Percentiles rank a stretch among this genome's conserved stretches.
Conservation (phyloP, 1,284 basidiomycete genomes). For the Ustilago xerochloae region DNA sequence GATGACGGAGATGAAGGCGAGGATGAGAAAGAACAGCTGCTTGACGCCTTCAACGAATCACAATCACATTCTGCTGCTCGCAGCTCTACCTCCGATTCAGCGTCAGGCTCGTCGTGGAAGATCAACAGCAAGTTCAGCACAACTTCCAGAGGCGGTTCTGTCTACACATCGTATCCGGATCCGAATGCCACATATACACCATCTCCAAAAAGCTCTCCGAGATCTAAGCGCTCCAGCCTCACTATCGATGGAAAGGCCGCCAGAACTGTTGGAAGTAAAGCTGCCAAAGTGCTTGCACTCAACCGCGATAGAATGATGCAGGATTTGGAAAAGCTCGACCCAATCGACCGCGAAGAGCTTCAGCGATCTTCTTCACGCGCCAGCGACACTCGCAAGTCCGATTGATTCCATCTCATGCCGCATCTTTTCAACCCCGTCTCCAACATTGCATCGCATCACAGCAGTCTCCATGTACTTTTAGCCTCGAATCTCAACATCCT, state of each 20-base stretch:
- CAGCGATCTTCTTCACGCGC: constrained; percentile 34
- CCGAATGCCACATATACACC: constrained; percentile 5
- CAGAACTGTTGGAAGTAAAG: constrained; percentile 33
- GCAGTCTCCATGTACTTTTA: constrained; percentile 18
- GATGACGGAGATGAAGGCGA: constrained; percentile 9
- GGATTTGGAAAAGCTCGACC: constrained; percentile 36
- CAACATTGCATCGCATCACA: constrained; percentile 12
- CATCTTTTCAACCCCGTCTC: neutral
- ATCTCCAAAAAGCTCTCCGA: constrained; percentile 13
- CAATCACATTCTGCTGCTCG: constrained; percentile 23
- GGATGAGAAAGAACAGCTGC: constrained; percentile 42
- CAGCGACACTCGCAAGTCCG: constrained; percentile 45
- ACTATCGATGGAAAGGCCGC: constrained; percentile 9
- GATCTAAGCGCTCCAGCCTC: constrained; percentile 12
- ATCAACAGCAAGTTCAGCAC: constrained; percentile 47
- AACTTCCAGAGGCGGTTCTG: constrained; percentile 31
- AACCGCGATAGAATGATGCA: constrained; percentile 39
- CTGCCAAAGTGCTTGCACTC: constrained; percentile 26
- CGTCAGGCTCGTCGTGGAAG: constrained; percentile 30
- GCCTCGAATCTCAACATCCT: neutral
- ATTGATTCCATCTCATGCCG: too few species aligned
- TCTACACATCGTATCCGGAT: constrained; percentile 39
- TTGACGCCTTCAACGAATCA: constrained; percentile 34
- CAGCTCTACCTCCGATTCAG: neutral
- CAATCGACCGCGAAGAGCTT: constrained; percentile 35